These are phyloP conservation scores for Knoxdaviesia capensis DNA, from an alignment of 2,329 filamentous ascomycete species.

Conservation along the genomic window DNA sequence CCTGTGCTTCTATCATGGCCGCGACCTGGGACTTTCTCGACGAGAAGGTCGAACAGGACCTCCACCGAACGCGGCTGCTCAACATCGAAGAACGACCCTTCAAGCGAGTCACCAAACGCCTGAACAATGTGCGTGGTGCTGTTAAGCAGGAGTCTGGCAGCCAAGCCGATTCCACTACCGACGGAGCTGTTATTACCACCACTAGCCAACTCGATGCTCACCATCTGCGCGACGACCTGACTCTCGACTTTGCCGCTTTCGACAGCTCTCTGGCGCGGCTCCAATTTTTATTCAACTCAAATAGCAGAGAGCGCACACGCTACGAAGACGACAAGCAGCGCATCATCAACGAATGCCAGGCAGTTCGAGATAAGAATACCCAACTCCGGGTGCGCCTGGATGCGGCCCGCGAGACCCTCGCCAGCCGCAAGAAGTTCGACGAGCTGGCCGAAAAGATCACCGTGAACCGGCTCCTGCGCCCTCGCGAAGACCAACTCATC, in stretches of 20 bases:
- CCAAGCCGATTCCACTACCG: constrained; percentile 18
- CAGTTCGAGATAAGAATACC: constrained; percentile 55
- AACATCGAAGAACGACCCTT: constrained; percentile 87
- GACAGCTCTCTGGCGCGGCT: constrained; percentile 73
- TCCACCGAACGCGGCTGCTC: constrained; percentile 73
- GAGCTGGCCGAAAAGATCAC: constrained; percentile 75
- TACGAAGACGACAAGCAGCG: constrained; percentile 64
- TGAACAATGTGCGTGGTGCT: constrained; percentile 35
- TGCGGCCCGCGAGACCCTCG: constrained; percentile 52
- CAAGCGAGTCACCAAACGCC: constrained; percentile 66
- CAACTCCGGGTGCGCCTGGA: constrained; percentile 57
- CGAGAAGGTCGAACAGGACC: constrained; percentile 57
- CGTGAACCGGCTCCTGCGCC: constrained; percentile 55
- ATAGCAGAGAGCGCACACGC: constrained; percentile 61
- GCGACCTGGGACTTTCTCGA: constrained; percentile 46
- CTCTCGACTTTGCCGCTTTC: constrained; percentile 75
- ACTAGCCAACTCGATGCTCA: constrained; percentile 8
- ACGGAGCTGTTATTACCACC: constrained; percentile 9
- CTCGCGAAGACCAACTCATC: constrained; percentile 63
- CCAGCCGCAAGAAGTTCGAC: constrained; percentile 70
- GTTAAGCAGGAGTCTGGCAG: constrained; percentile 6
- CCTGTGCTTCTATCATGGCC: constrained; percentile 12
- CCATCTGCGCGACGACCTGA: constrained; percentile 56
- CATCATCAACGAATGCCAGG: constrained; percentile 60
- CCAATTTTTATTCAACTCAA: constrained; percentile 70